Evolutionary conservation across 2,329 filamentous ascomycete species (phyloP).

Genomic region (Claviceps spartinae): DNA sequence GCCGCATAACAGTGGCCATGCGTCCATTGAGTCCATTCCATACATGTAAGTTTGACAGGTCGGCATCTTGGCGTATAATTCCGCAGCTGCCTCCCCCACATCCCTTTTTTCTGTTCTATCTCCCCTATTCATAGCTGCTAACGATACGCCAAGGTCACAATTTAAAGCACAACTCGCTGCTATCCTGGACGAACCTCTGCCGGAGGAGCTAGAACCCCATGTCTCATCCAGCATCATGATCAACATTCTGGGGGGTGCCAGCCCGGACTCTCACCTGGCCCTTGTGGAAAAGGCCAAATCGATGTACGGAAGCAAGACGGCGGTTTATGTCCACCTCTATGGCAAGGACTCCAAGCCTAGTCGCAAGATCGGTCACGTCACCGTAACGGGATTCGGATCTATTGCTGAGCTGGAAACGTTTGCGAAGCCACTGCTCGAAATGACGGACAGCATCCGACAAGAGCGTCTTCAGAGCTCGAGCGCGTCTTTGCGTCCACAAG

Average conservation of each 20-base stretch:
- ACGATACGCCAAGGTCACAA: conserved; percentile 43
- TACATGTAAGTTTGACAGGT: conserved; percentile 32
- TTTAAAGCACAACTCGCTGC: conserved; percentile 82
- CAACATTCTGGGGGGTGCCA: conserved; percentile 63
- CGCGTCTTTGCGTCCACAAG: conserved; percentile 18
- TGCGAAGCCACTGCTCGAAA: conserved; percentile 54
- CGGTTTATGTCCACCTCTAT: conserved; percentile 67
- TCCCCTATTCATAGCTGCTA: not conserved
- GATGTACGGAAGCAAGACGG: conserved; percentile 30
- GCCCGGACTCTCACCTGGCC: conserved; percentile 44
- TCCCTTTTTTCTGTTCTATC: not conserved
- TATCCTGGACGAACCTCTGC: conserved; percentile 54
- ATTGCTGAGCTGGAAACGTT: conserved; percentile 44
- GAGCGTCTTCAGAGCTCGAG: conserved; percentile 30
- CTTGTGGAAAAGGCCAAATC: conserved; percentile 33
- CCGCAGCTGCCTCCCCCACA: not conserved
- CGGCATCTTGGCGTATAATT: not conserved
- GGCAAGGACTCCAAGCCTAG: conserved; percentile 79
- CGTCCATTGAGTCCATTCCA: conserved; percentile 82
- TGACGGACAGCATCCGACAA: conserved; percentile 45
- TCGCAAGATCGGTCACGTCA: conserved; percentile 93
- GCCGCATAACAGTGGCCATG: conserved; percentile 83
- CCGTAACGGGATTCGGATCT: conserved; percentile 57
- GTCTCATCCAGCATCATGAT: conserved; percentile 60
- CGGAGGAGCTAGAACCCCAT: conserved; percentile 42